A percentile compares a stretch with the other conserved stretches of the same genome.
These are phyloP conservation scores for Vitis hybrid DNA, from an alignment of 177 flowering plant genomes.

Conservation along the genomic window DNA sequence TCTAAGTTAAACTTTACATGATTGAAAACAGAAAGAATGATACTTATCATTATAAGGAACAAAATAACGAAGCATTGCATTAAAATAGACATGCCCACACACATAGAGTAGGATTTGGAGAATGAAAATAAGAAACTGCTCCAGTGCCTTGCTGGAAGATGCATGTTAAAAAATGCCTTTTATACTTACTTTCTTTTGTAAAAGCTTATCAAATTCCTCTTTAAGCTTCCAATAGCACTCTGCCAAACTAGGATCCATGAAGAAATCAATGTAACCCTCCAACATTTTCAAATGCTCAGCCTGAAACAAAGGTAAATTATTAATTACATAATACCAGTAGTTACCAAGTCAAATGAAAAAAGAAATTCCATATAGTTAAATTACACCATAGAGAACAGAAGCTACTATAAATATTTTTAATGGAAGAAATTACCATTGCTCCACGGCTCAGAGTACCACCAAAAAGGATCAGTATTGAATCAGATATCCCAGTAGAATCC, in stretches of 20 bases:
- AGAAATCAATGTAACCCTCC: slow-evolving; percentile 84
- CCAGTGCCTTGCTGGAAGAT: not conserved
- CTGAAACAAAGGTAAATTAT: slow-evolving; percentile 34
- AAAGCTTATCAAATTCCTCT: slow-evolving; percentile 72
- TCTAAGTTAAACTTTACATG: too few species aligned
- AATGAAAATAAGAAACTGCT: not conserved
- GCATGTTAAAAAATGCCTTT: not conserved
- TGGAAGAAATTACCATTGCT: slow-evolving; percentile 45
- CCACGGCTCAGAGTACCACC: slow-evolving; percentile 78
- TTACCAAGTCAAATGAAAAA: not conserved
- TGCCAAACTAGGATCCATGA: slow-evolving; percentile 87
- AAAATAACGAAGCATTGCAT: too few species aligned
- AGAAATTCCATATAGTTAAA: too few species aligned
- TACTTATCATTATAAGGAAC: too few species aligned
- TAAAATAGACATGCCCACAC: too few species aligned
- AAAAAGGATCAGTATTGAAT: slow-evolving; percentile 87
- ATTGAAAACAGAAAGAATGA: too few species aligned
- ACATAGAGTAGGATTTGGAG: not conserved
- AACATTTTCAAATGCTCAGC: slow-evolving; percentile 93
- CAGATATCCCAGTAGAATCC: slow-evolving; percentile 96
- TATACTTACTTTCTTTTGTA: slow-evolving; percentile 69
- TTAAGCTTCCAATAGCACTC: slow-evolving; percentile 81
- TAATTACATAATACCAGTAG: not conserved
- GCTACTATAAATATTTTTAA: not conserved
- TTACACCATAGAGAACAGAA: not conserved